Conservation (phyloP, 768 basidiomycete species). For the Pleurotus sapidus region DNA sequence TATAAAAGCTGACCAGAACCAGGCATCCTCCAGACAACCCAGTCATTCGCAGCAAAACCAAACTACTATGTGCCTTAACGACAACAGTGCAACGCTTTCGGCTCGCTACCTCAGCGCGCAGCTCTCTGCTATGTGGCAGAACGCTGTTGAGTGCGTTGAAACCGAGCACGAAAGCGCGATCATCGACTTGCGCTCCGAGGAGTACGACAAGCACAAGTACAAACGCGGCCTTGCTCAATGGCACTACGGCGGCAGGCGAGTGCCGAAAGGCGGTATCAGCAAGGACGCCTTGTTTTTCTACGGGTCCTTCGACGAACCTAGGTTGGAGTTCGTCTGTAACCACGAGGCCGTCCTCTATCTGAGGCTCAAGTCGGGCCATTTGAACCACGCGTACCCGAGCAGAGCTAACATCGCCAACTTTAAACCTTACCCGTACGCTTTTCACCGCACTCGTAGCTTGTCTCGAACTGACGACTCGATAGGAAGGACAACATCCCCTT, state of each 20-base stretch:
- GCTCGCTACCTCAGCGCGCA: slow-evolving; percentile 15
- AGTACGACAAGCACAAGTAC: slow-evolving; percentile 1
- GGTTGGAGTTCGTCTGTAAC: slow-evolving; percentile 18
- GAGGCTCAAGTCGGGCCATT: slow-evolving; percentile 13
- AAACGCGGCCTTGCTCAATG: slow-evolving; percentile 10
- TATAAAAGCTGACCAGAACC: no score
- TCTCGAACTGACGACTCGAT: not conserved
- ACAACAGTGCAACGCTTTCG: slow-evolving; percentile 7
- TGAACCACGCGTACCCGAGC: slow-evolving; percentile 10
- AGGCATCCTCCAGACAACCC: no score
- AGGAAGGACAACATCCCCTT: slow-evolving; percentile 6
- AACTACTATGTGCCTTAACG: not conserved
- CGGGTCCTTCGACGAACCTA: slow-evolving; percentile 14
- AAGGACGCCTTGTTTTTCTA: slow-evolving; percentile 14
- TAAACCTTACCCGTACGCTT: slow-evolving; percentile 7
- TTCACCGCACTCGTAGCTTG: not conserved
- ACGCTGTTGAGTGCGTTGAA: slow-evolving; percentile 12
- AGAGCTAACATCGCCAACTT: not conserved
- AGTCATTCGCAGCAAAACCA: not conserved
- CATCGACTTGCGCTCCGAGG: not conserved
- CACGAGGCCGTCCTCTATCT: slow-evolving; percentile 17
- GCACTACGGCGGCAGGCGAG: slow-evolving; percentile 7
- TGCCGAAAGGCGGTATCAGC: slow-evolving; percentile 6
- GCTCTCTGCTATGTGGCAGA: slow-evolving; percentile 12
- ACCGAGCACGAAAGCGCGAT: slow-evolving; percentile 1